Conservation (phyloP, 2,329 filamentous ascomycete genomes). For the Aureobasidium sp. region DNA sequence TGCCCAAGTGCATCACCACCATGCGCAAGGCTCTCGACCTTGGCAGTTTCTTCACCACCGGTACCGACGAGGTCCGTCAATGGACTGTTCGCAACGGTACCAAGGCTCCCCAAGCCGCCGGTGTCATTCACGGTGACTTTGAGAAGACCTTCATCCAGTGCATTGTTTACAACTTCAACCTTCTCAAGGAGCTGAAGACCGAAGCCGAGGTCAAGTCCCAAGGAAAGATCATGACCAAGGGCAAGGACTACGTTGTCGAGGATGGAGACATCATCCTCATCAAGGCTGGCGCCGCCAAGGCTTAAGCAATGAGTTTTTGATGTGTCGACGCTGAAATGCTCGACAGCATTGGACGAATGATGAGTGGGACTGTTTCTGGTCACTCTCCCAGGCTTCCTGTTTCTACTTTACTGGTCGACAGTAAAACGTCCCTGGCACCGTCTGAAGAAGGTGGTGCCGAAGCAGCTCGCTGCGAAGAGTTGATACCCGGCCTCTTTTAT, state of each 20-base stretch:
- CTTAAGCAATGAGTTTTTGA: slow-evolving; percentile 17
- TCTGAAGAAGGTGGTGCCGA: neutral
- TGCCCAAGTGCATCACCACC: slow-evolving; percentile 83
- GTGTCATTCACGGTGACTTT: slow-evolving; percentile 97
- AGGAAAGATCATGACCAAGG: slow-evolving; percentile 97
- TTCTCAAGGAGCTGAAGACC: slow-evolving; percentile 77
- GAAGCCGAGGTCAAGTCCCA: slow-evolving; percentile 84
- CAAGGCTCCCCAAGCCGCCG: slow-evolving; percentile 94
- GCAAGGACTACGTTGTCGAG: slow-evolving; percentile 89
- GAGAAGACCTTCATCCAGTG: slow-evolving; percentile 99
- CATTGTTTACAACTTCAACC: slow-evolving; percentile 81
- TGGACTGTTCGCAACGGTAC: slow-evolving; percentile 95
- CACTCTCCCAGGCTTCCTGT: neutral
- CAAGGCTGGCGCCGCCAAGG: slow-evolving; percentile 79
- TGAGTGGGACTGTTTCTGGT: neutral
- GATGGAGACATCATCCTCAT: slow-evolving; percentile 79
- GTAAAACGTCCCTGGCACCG: neutral
- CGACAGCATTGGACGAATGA: neutral
- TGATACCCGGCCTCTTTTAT: slow-evolving; percentile 4
- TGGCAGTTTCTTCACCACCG: slow-evolving; percentile 94
- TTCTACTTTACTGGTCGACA: neutral
- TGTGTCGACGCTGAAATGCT: neutral
- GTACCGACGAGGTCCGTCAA: slow-evolving; percentile 91
- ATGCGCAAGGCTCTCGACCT: slow-evolving; percentile 92
- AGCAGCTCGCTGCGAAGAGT: slow-evolving; percentile 12